phyloP scores from a whole-genome alignment of 805 yeast species.

The Torulaspora microellipsoides region DNA sequence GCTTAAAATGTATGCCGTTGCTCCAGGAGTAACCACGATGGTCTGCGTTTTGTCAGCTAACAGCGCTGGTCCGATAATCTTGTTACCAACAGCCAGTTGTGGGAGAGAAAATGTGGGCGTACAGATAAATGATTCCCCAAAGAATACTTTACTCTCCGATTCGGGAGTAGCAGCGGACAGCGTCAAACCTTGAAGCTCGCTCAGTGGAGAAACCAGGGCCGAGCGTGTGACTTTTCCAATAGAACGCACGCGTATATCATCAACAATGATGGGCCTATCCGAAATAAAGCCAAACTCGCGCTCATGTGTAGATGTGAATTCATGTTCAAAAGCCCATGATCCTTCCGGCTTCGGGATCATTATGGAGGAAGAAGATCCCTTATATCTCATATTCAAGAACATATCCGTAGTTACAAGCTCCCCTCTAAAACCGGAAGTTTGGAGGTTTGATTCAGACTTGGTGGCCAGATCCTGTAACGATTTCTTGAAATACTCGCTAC shows the following conservation, averaged over 20 bases:
- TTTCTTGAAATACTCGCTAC: background rate
- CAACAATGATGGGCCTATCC: slow-evolving; percentile 55
- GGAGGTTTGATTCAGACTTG: background rate
- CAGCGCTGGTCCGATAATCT: slow-evolving; percentile 39
- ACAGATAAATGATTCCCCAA: slow-evolving; percentile 46
- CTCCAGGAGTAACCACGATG: slow-evolving; percentile 36
- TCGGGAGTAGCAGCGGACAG: background rate
- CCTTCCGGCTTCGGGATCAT: slow-evolving; percentile 46
- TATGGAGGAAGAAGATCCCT: slow-evolving; percentile 80
- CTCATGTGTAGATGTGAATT: slow-evolving; percentile 51
- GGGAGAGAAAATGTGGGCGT: slow-evolving; percentile 55
- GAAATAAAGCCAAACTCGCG: slow-evolving; percentile 70
- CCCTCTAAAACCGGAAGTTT: slow-evolving; percentile 23
- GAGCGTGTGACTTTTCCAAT: slow-evolving; percentile 44
- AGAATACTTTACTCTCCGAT: slow-evolving; percentile 41
- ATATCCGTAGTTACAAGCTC: slow-evolving; percentile 29
- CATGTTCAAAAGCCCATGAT: slow-evolving; percentile 32
- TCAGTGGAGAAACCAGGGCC: slow-evolving; percentile 18
- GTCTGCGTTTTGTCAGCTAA: slow-evolving; percentile 37
- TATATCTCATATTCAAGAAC: slow-evolving; percentile 61
- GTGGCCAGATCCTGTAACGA: slow-evolving; percentile 1
- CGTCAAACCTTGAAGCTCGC: slow-evolving; percentile 31
- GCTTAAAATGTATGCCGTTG: slow-evolving; percentile 36
- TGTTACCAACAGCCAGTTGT: slow-evolving; percentile 47
- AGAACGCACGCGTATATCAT: slow-evolving; percentile 69